Conservation (phyloP, 1,284 basidiomycete species). For the Pseudozyma sp. region DNA sequence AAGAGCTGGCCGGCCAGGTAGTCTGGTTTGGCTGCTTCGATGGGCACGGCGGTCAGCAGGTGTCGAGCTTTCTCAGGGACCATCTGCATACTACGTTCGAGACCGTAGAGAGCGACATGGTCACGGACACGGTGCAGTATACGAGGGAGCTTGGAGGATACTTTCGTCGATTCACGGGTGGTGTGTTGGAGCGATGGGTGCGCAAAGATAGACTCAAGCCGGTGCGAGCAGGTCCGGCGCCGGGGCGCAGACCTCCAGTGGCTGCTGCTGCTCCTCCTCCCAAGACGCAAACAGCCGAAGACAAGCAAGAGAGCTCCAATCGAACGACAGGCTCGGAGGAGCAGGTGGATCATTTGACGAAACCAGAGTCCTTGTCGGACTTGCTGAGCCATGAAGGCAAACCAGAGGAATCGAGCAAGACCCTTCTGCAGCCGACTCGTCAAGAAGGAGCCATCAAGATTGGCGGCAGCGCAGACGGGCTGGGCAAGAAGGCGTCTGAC, state of each 20-base stretch:
- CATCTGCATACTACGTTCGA: slow-evolving; percentile 63
- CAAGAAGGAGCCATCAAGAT: slow-evolving; percentile 37
- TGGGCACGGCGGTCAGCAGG: slow-evolving; percentile 62
- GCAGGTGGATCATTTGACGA: slow-evolving; percentile 18
- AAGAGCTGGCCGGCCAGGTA: slow-evolving; percentile 63
- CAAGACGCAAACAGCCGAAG: slow-evolving; percentile 4
- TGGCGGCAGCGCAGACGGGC: slow-evolving; percentile 20
- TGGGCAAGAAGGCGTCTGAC: slow-evolving; percentile 4
- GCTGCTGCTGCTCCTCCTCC: slow-evolving; percentile 6
- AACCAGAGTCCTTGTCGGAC: slow-evolving; percentile 31
- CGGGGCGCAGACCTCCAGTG: slow-evolving; percentile 19
- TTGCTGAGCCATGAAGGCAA: slow-evolving; percentile 38
- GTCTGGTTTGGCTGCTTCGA: slow-evolving; percentile 67
- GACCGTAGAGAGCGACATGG: slow-evolving; percentile 53
- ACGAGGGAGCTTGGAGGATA: slow-evolving; percentile 65
- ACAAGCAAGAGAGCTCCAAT: neutral
- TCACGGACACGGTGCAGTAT: slow-evolving; percentile 64
- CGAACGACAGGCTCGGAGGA: neutral
- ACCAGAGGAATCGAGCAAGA: slow-evolving; percentile 19
- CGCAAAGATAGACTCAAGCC: slow-evolving; percentile 51
- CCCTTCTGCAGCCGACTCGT: slow-evolving; percentile 25
- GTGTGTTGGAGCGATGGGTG: slow-evolving; percentile 61
- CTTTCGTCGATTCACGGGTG: slow-evolving; percentile 63
- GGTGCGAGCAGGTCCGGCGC: slow-evolving; percentile 45
- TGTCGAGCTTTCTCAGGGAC: slow-evolving; percentile 57